A percentile compares a stretch with the other conserved stretches of the same genome.
Evolutionary conservation across 2,329 filamentous ascomycete species (phyloP).

Genomic region (Ophiostoma pallidulum): DNA sequence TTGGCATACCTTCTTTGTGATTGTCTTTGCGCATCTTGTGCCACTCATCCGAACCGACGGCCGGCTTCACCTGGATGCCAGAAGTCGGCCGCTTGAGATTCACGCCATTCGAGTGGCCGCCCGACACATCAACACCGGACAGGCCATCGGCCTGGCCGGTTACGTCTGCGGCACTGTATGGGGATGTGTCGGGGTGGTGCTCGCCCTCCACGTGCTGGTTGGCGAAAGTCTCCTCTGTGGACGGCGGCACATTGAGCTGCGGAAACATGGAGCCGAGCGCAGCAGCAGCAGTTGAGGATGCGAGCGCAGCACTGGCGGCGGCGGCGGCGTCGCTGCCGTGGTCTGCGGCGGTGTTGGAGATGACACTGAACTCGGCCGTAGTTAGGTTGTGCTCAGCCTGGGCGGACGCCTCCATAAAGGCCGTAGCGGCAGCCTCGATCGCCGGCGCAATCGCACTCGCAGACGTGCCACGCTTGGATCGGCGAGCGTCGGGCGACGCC

Average conservation of each 20-base stretch:
- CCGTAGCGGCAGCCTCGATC: conserved; percentile 33
- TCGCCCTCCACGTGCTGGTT: conserved; percentile 35
- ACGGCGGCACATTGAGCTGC: conserved; percentile 46
- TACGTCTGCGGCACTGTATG: conserved; percentile 27
- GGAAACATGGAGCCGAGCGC: conserved; percentile 50
- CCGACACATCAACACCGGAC: conserved; percentile 17
- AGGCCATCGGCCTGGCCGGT: conserved; percentile 29
- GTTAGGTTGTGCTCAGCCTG: conserved; percentile 32
- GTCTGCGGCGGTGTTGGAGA: conserved; percentile 40
- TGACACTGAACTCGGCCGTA: conserved; percentile 47
- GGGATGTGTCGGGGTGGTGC: conserved; percentile 17
- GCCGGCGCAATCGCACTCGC: conserved; percentile 35
- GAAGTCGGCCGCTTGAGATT: conserved; percentile 12
- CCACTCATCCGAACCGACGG: conserved; percentile 96
- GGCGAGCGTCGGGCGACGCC: conserved; percentile 38
- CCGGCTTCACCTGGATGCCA: conserved; percentile 51
- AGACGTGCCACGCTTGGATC: conserved; percentile 41
- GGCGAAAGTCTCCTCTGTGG: conserved; percentile 51
- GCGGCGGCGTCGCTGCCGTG: conserved; percentile 39
- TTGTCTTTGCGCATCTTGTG: conserved; percentile 96
- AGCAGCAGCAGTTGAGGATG: conserved; percentile 50
- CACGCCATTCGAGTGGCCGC: conserved; percentile 15
- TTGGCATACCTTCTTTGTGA: conserved; percentile 81
- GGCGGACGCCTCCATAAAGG: conserved; percentile 47
- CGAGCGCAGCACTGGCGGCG: conserved; percentile 33